Conservation (phyloP, 768 basidiomycete species). For the Gyrodon lividus region DNA sequence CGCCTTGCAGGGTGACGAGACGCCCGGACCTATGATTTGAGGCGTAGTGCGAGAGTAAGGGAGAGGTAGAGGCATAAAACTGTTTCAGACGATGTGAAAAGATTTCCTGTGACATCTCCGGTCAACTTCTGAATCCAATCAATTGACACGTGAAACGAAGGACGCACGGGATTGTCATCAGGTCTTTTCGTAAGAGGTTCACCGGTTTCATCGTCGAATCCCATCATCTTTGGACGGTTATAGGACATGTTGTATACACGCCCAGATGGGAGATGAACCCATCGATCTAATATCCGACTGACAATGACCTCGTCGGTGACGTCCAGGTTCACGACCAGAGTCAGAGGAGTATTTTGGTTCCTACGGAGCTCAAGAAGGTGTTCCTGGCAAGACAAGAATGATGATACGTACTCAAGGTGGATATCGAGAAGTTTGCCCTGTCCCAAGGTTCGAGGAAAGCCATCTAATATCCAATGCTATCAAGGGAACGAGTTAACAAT, state of each 20-base stretch:
- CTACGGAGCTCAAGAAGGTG: constrained; percentile 35
- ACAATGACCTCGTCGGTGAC: constrained; percentile 88
- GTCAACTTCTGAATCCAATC: constrained; percentile 5
- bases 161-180: constrained; percentile 83
- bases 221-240: constrained; percentile 77
- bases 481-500: neutral
- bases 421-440: constrained; percentile 79
- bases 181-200: constrained; percentile 85
- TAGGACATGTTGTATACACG: constrained; percentile 89
- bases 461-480: constrained; percentile 91
- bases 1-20: constrained; percentile 61
- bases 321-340: constrained; percentile 81
- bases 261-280: constrained; percentile 85
- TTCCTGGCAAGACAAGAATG: neutral
- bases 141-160: neutral
- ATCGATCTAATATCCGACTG: constrained; percentile 84
- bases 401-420: constrained; percentile 58
- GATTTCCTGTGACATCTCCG: constrained; percentile 52
- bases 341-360: constrained; percentile 62
- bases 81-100: constrained; percentile 73
- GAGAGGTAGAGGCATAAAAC: constrained; percentile 80
- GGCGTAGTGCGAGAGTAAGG: constrained; percentile 73
- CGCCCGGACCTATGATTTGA: constrained; percentile 40
- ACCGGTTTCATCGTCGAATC: constrained; percentile 83
- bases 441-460: constrained; percentile 86